These are phyloP conservation scores for Tylopilus vinaceipallidus DNA, from an alignment of 768 basidiomycete genomes.

Conservation along the genomic window DNA sequence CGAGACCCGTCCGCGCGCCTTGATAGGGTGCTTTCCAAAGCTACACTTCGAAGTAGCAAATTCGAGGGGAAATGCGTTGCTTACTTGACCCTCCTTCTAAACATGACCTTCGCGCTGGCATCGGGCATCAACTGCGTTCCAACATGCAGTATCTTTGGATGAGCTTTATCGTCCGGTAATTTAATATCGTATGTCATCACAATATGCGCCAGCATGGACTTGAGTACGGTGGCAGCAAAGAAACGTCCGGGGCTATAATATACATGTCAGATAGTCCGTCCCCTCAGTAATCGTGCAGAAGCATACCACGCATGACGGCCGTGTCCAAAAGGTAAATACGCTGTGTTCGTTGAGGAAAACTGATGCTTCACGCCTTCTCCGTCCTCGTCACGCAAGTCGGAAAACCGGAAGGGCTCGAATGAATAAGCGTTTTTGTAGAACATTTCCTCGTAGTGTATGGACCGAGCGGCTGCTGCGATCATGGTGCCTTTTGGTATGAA, in stretches of 20 bases:
- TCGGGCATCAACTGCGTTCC: not conserved
- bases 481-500: constrained; percentile 24
- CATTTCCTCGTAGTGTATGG: not conserved
- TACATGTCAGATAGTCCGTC: no score
- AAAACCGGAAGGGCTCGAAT: not conserved
- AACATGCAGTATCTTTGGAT: not conserved
- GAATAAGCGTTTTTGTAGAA: no score
- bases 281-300: not conserved
- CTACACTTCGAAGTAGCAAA: no score
- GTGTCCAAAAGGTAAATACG: not conserved
- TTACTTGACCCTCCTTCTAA: not conserved
- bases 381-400: not conserved
- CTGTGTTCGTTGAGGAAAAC: no score
- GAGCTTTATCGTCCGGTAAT: not conserved
- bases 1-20: no score
- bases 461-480: not conserved
- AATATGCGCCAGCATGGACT: not conserved
- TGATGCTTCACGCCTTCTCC: not conserved
- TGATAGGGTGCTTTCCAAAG: no score
- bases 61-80: no score
- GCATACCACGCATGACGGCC: not conserved
- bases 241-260: not conserved
- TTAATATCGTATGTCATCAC: not conserved
- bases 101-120: not conserved
- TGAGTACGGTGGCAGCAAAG: not conserved